Evolutionary conservation across 1,284 basidiomycete genomes (phyloP), one percentile per base, ranked within the genome.

Genomic region (Sanguinoderma infundibulare): DNA sequence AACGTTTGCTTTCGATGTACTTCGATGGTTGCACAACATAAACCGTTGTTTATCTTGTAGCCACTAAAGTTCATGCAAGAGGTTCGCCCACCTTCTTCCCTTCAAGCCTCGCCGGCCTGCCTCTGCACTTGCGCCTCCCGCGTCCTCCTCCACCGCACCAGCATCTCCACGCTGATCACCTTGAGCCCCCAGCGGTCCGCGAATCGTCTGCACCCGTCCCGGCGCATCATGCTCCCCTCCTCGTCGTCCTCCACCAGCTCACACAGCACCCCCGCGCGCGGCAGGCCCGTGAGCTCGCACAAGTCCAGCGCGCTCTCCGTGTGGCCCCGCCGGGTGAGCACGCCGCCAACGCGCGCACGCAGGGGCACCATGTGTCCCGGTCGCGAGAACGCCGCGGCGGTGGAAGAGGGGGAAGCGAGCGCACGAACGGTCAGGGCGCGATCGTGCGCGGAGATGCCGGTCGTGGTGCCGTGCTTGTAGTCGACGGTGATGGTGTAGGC

Each of bases 401-500:
- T 77, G 67, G 85, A 83, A 26, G 96, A 92, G 46, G 84, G 78
- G 67, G 84, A 83, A 22, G 96, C 92, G 34, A 98, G 86, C 59
- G 91, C 90, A 42, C 93, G 86, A 0, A 86, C 93, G 8, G 96
- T 97, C 59, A 96, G 81, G 6, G 94, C 90, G 61, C 98, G 89
- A 78, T 99, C 97, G 76, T 95, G 90, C 4, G 98, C 97, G 51
- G 95, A 98, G 70, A 99, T 99, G 36, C 98, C 98, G 9, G 98
- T 99, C 1, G 95, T 91, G 1, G 94, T 97, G 90, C 94, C 94
- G 69, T 92, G 82, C 70, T 87, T 91, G 76, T 97, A 97, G 78
- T 99, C 98, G 42, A 98, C 87, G 0, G 97, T 99, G 67, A 98
- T 83, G n/a, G 97, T 96, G 78, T 99, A 99, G 0, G 98, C 98